Base-by-base conservation (phyloP, 78 protist species). In the Cavenderia fasciculata region DNA sequence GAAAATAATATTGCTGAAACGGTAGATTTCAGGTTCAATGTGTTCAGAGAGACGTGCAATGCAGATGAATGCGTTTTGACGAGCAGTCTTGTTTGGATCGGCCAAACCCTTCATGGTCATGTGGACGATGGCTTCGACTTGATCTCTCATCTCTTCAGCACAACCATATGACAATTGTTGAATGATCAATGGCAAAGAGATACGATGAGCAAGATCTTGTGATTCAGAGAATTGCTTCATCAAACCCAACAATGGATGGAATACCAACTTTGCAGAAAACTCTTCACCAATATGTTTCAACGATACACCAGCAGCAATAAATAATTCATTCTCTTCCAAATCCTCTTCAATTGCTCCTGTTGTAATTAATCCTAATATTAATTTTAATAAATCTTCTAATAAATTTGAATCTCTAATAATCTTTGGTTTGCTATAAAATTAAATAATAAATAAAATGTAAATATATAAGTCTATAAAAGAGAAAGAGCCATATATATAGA, bases 141-240 rank as follows among this genome's bases (percentile, higher is more conserved):
- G 61, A 27, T 79, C 88, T 18, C 70, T 63, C 88, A 79, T 79
- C 3, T 72, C 56, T 33, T 79, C 88, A 14, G 44, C 47, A 41
- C 88, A 79, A 40, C 88, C 88, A 52, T 66, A 79, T 1, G 77
- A 66, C 29, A 79, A n/a, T 52, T 79, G 88, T 54, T 62, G 62
- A 66, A 79, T 79, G 21, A 79, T 65, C 27, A 23, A 10, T 59
- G 56, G 40, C 1, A 29, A 33, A 19, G 88, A 62, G 21, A 63
- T 62, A 19, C 66, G 29, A 18, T 38, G 6, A 23, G 36, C 54
- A 33, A 14, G 34, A 54, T 79, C 73, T n/a, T 33, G 14, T 18
- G 34, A 25, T 21, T 33, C 44, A 29, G 54, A 27, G 36, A 31
- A 65, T 16, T 65, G 43, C 34, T 49, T 27, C 18, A 79, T 34